Conservation (phyloP, 1,284 basidiomycete genomes). For the Tylopilus sp. region DNA sequence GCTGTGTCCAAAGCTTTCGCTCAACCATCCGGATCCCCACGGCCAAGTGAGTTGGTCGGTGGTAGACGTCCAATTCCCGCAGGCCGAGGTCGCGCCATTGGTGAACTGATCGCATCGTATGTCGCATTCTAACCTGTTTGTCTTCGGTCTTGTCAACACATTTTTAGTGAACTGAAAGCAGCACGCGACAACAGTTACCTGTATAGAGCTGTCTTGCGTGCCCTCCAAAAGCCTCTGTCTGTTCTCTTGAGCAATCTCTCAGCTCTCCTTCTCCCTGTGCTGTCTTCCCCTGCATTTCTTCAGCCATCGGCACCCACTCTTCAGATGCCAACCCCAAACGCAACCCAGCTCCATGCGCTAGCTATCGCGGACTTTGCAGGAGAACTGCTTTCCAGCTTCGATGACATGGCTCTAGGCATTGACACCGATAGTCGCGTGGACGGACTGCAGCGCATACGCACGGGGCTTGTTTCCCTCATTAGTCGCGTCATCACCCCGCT, state of each 20-base stretch:
- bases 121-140: slow-evolving; percentile 33
- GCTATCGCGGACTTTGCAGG: slow-evolving; percentile 65
- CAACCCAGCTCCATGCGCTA: slow-evolving; percentile 70
- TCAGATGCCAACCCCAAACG: slow-evolving; percentile 53
- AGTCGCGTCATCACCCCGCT: slow-evolving; percentile 65
- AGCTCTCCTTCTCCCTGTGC: slow-evolving; percentile 58
- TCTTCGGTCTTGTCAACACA: slow-evolving; percentile 6
- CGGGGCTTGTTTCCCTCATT: slow-evolving; percentile 65
- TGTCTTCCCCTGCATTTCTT: slow-evolving; percentile 64
- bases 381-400: slow-evolving; percentile 68
- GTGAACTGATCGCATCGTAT: slow-evolving; percentile 66
- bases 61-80: slow-evolving; percentile 68
- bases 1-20: slow-evolving; percentile 74
- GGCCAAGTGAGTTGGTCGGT: slow-evolving; percentile 49
- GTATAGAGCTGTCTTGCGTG: slow-evolving; percentile 66
- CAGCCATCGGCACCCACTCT: slow-evolving; percentile 50
- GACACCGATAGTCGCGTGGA: slow-evolving; percentile 64
- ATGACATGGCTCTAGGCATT: slow-evolving; percentile 58
- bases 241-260: slow-evolving; percentile 71
- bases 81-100: slow-evolving; percentile 65
- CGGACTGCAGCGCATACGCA: slow-evolving; percentile 61
- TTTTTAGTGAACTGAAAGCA: slow-evolving; percentile 64
- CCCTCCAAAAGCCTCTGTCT: slow-evolving; percentile 71
- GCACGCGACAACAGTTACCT: slow-evolving; percentile 62
- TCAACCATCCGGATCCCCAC: slow-evolving; percentile 55